Evolutionary conservation across 805 yeast genomes (phyloP), one percentile per base, ranked within the genome.

Genomic region (Isabelozyma rhagii): DNA sequence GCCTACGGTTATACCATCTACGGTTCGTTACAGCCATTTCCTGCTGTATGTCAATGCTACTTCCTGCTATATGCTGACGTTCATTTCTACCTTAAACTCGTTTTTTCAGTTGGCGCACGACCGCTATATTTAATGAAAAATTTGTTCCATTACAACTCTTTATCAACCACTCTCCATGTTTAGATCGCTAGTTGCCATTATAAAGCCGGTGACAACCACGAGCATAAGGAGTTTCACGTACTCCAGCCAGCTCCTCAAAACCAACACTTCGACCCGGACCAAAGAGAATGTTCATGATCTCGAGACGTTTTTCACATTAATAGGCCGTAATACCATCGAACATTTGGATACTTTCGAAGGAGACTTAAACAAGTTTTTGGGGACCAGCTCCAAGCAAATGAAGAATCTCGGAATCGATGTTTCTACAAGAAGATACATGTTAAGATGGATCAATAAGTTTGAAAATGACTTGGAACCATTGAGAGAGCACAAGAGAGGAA

Each of bases 371-470:
- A 77, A 80, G 55, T 78, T 93, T 50, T 84, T 89, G 70, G 66
- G 64, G 28, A 75, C 84, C 53, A 61, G 77, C 18, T 77, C 89
- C 3, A 59, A 64, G 47, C 70, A 73, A 18, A 70, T 93, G 80
- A 90, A 89, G 64, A 82, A 80, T 45, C 77, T 82, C 64, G 97
- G 97, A 14, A 74, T 93, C 34, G 93, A 89, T 49, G 77, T 83
- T 2, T 76, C 82, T 43, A 78, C 84, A 43, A 79, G 97, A 65
- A 80, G 85, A 61, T 88, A 88, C 69, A 78, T 92, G 51, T 68
- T 90, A 52, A 72, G 78, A 43, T 91, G 96, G 85, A 77, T 81
- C 45, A 84, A 91, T 60, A 81, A 79, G 58, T 85, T 77, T 60
- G 78, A 81, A 58, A 77, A 80, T 52, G 82, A 84, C 47, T 68